Evolutionary conservation across 345 rosid genomes (phyloP).

Genomic region (Clarkia xantiana): DNA sequence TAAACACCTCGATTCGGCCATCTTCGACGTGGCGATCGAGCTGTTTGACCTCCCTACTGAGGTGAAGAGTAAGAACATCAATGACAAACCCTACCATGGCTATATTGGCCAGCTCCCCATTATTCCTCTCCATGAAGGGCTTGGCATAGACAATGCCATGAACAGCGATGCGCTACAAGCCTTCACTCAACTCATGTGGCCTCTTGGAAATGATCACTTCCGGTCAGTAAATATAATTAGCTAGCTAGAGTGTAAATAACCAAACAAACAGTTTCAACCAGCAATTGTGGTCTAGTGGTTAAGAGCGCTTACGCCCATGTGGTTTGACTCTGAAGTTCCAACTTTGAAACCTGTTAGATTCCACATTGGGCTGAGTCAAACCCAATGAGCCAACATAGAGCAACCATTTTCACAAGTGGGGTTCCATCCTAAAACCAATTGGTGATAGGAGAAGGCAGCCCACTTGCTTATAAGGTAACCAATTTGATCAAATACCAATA

Average conservation of each 20-base stretch:
- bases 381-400: too few relatives aligned
- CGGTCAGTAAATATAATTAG: constrained; percentile 10
- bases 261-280: background rate
- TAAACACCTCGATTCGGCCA: constrained; percentile 4
- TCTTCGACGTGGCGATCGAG: constrained; percentile 12
- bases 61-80: constrained; percentile 15
- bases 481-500: too few relatives aligned
- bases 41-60: constrained; percentile 21
- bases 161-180: constrained; percentile 2
- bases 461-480: too few relatives aligned
- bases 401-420: too few relatives aligned
- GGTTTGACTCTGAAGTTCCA: too few relatives aligned
- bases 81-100: constrained; percentile 25
- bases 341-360: too few relatives aligned
- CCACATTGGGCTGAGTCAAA: too few relatives aligned
- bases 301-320: too few relatives aligned
- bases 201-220: constrained; percentile 21
- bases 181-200: constrained; percentile 22
- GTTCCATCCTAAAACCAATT: too few relatives aligned
- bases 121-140: constrained; percentile 22
- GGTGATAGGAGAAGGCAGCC: too few relatives aligned
- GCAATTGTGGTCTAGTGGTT: background rate
- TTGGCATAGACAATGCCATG: constrained; percentile 22
- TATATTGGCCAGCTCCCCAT: constrained; percentile 19
- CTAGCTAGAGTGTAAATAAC: too few relatives aligned